Evolutionary conservation across 352 stramenopile genomes (phyloP).

Genomic region (Phytophthora meadii): DNA sequence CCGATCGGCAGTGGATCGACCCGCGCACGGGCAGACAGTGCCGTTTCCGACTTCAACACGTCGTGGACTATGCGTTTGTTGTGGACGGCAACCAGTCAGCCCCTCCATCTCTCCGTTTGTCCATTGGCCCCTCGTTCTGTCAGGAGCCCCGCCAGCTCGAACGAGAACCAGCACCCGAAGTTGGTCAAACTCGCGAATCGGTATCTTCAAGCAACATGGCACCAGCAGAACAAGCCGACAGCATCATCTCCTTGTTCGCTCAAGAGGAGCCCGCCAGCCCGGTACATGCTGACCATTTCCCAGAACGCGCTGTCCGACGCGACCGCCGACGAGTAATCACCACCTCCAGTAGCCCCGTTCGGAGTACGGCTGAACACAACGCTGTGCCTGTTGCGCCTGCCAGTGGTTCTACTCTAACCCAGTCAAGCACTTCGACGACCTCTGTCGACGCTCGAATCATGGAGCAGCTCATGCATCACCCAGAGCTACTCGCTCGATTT

Average conservation of each 20-base stretch:
- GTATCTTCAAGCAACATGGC: too few species aligned
- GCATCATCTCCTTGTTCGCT: conserved; percentile 7
- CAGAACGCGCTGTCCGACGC: too few species aligned
- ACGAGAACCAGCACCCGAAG: too few species aligned
- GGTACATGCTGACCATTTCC: not conserved
- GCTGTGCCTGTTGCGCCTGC: too few species aligned
- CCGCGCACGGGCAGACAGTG: conserved; percentile 3
- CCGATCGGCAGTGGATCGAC: conserved; percentile 8
- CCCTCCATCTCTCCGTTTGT: not conserved
- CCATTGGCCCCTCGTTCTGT: not conserved
- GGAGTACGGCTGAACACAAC: too few species aligned
- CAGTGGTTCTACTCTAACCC: not conserved
- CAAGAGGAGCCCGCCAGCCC: not conserved
- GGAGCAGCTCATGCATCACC: conserved; percentile 9
- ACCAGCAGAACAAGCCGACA: not conserved
- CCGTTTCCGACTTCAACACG: conserved; percentile 5
- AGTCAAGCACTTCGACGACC: not conserved
- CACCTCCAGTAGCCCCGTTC: too few species aligned
- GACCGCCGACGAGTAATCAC: too few species aligned
- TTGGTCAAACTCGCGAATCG: too few species aligned
- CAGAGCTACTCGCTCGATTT: conserved; percentile 11
- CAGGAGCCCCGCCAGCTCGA: not conserved
- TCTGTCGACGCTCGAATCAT: conserved; percentile 11
- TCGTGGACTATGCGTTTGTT: conserved; percentile 13
- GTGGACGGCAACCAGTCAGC: not conserved